These are phyloP conservation scores for Syzygium aqueum DNA, from an alignment of 345 rosid species.

Conservation along the genomic window DNA sequence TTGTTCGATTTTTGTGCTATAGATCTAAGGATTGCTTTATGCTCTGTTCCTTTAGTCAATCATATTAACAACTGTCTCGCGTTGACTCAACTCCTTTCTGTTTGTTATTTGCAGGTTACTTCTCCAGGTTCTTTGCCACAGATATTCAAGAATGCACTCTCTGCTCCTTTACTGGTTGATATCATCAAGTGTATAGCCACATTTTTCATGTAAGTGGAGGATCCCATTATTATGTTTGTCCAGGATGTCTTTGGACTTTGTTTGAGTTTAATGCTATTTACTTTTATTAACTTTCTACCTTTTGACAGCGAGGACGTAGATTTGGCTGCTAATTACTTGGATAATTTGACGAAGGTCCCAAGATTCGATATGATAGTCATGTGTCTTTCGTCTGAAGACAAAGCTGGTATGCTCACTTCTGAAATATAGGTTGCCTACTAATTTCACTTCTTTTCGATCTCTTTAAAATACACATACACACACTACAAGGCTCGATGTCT, in stretches of 20 bases:
- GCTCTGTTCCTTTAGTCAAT: not conserved
- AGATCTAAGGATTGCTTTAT: not conserved
- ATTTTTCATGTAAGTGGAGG: conserved; percentile 48
- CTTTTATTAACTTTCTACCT: not conserved
- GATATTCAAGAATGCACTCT: conserved; percentile 64
- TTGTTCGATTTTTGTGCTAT: not conserved
- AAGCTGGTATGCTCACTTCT: conserved; percentile 43
- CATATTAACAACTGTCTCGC: not conserved
- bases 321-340: conserved; percentile 63
- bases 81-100: not conserved
- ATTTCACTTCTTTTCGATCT: not conserved
- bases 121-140: conserved; percentile 70
- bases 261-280: not conserved
- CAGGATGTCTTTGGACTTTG: not conserved
- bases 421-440: not conserved
- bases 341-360: conserved; percentile 69
- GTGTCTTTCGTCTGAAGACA: conserved; percentile 71
- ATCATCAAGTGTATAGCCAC: conserved; percentile 63
- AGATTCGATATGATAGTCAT: conserved; percentile 71
- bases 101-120: conserved; percentile 32
- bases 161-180: conserved; percentile 63
- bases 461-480: not conserved
- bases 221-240: not conserved
- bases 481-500: not conserved
- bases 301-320: conserved; percentile 58